These are phyloP conservation scores for Leccinum subrobustum DNA, from an alignment of 1,284 basidiomycete genomes.

Conservation along the genomic window DNA sequence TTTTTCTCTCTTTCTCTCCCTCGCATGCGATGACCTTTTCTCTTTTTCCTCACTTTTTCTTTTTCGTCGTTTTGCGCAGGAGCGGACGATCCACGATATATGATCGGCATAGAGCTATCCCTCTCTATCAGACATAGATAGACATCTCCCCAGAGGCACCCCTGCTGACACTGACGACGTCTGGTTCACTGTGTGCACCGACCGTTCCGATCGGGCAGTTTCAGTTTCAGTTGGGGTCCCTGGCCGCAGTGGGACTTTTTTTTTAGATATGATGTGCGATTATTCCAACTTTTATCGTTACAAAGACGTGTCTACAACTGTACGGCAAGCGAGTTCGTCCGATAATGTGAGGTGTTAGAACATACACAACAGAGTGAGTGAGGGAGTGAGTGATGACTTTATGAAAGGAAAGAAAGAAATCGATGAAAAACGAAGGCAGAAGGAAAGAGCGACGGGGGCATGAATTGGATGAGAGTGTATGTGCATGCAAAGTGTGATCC, in stretches of 20 bases:
- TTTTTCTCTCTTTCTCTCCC: background rate
- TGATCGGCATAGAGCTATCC: conserved; percentile 23
- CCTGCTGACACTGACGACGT: background rate
- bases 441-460: conserved; percentile 10
- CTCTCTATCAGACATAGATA: conserved; percentile 7
- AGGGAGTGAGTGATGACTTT: background rate
- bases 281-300: conserved; percentile 23
- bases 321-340: background rate
- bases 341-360: background rate
- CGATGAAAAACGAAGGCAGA: background rate
- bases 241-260: background rate
- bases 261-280: conserved; percentile 13
- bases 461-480: conserved; percentile 1
- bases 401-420: background rate
- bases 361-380: conserved; percentile 11
- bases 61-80: conserved; percentile 1
- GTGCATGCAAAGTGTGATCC: conserved; percentile 5
- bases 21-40: background rate
- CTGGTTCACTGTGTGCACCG: background rate
- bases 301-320: conserved; percentile 6
- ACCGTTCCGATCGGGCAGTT: background rate
- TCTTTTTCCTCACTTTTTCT: background rate
- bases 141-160: conserved; percentile 6
- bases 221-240: background rate
- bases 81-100: conserved; percentile 15